Percentiles rank a stretch among this genome's conserved stretches.
phyloP scores from a whole-genome alignment of 2,329 filamentous ascomycete species.

The Cercospora berteroae region DNA sequence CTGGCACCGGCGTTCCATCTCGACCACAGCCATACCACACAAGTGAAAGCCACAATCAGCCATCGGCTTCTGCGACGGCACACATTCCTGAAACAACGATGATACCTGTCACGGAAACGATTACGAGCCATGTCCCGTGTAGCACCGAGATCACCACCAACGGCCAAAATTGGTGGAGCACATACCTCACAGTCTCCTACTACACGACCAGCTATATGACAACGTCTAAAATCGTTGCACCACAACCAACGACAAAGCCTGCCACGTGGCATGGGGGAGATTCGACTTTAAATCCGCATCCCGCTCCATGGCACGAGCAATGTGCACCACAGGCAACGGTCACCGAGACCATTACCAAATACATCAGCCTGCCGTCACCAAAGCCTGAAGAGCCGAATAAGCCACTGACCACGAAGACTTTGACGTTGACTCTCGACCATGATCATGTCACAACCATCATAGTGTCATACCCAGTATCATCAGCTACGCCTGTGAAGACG shows the following conservation, averaged over 20 bases:
- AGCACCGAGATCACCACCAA: conserved; percentile 11
- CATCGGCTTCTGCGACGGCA: not conserved
- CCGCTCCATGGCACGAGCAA: not conserved
- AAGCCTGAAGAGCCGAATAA: not conserved
- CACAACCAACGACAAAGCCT: not conserved
- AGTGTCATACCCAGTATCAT: conserved; percentile 8
- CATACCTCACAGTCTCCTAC: conserved; percentile 7
- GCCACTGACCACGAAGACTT: conserved; percentile 10
- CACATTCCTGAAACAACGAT: conserved; percentile 4
- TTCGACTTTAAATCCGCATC: not conserved
- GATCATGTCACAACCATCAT: conserved; percentile 11
- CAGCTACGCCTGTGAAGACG: not conserved
- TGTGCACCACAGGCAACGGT: conserved; percentile 11
- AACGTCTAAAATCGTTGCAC: not conserved
- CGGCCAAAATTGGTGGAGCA: conserved; percentile 16
- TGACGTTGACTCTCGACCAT: conserved; percentile 14
- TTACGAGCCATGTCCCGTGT: conserved; percentile 12
- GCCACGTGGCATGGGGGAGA: not conserved
- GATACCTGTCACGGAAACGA: conserved; percentile 6
- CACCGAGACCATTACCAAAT: conserved; percentile 3
- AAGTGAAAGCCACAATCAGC: not conserved
- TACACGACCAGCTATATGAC: conserved; percentile 8
- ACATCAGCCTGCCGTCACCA: conserved; percentile 1
- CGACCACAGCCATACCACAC: conserved; percentile 9
- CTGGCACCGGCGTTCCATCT: not conserved